Evolutionary conservation across 495 filamentous ascomycete genomes (phyloP).

Genomic region (Hypoxylon lenormandii): DNA sequence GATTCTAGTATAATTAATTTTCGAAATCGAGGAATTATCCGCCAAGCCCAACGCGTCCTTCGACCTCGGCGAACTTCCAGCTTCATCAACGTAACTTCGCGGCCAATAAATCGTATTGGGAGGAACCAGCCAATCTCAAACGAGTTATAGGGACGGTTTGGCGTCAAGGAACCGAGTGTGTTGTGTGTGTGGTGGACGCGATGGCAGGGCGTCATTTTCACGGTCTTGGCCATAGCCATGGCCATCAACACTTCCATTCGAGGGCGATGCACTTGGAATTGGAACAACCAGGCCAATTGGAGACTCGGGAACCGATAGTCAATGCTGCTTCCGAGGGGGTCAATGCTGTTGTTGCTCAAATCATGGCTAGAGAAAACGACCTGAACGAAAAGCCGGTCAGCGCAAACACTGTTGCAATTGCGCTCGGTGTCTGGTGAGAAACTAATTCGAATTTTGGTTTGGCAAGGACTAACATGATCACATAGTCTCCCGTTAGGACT

Average conservation of each 20-base stretch:
- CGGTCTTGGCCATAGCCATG: slow-evolving; percentile 45
- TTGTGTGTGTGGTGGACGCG: slow-evolving; percentile 16
- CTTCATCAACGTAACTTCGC: slow-evolving; percentile 3
- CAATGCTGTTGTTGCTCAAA: slow-evolving; percentile 17
- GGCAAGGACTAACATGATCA: slow-evolving; percentile 44
- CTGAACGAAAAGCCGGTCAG: slow-evolving; percentile 69
- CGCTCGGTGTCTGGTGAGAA: slow-evolving; percentile 82
- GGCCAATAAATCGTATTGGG: neutral
- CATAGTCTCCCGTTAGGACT: slow-evolving; percentile 78
- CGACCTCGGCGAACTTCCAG: slow-evolving; percentile 28
- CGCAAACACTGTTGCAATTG: slow-evolving; percentile 77
- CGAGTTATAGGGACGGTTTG: neutral
- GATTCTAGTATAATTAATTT: slow-evolving; percentile 30
- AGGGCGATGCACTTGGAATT: slow-evolving; percentile 24
- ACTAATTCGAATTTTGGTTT: neutral
- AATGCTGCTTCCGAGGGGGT: slow-evolving; percentile 20
- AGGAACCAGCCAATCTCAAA: neutral
- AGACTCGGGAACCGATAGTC: slow-evolving; percentile 8
- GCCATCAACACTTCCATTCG: slow-evolving; percentile 36
- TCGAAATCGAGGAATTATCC: slow-evolving; percentile 27
- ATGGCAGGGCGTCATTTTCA: slow-evolving; percentile 33
- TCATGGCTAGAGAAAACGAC: slow-evolving; percentile 47
- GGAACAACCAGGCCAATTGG: slow-evolving; percentile 20
- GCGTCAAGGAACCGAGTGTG: slow-evolving; percentile 21
- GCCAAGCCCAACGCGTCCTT: slow-evolving; percentile 9